A percentile compares a stretch with the other conserved stretches of the same genome.
phyloP scores from a whole-genome alignment of 2,329 filamentous ascomycete genomes.

The Fusarium incarnatum region DNA sequence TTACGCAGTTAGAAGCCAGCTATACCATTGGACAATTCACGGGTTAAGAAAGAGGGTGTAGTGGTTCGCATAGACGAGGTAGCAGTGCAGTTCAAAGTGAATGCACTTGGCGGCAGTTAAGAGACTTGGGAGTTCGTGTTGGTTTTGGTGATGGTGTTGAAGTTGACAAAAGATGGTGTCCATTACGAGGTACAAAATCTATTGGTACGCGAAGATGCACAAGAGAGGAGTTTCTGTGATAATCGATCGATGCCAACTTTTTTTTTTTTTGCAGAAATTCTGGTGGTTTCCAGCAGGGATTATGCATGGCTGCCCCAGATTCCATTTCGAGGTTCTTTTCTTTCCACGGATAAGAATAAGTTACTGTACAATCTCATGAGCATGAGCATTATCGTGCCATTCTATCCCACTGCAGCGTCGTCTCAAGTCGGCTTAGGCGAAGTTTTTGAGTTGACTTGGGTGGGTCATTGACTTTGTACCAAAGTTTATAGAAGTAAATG shows the following conservation, averaged over 20 bases:
- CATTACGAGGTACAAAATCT: neutral
- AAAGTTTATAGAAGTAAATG: neutral
- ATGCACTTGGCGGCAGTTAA: slow-evolving; percentile 30
- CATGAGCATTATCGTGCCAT: neutral
- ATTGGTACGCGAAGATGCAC: slow-evolving; percentile 2
- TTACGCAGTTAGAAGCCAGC: slow-evolving; percentile 8
- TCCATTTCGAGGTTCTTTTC: slow-evolving; percentile 8
- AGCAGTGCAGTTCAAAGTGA: neutral
- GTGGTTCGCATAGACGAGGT: slow-evolving; percentile 17
- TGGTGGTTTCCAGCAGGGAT: slow-evolving; percentile 1
- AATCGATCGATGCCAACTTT: slow-evolving; percentile 21
- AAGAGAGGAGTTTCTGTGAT: slow-evolving; percentile 24
- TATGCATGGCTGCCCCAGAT: slow-evolving; percentile 23
- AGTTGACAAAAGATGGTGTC: slow-evolving; percentile 13
- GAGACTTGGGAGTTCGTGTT: slow-evolving; percentile 31
- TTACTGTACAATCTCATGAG: neutral
- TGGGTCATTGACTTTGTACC: neutral
- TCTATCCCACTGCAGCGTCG: neutral
- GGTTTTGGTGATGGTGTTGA: slow-evolving; percentile 32
- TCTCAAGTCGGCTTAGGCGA: neutral
- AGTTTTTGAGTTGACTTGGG: neutral
- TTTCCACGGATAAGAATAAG: neutral
- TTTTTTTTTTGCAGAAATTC: slow-evolving; percentile 6
- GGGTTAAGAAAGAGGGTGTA: slow-evolving; percentile 25
- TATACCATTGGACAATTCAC: slow-evolving; percentile 33